Percentiles rank a stretch among this genome's conserved stretches.
Conservation (phyloP, 306 rosid genomes). For the Dalbergia cochinchinensis region DNA sequence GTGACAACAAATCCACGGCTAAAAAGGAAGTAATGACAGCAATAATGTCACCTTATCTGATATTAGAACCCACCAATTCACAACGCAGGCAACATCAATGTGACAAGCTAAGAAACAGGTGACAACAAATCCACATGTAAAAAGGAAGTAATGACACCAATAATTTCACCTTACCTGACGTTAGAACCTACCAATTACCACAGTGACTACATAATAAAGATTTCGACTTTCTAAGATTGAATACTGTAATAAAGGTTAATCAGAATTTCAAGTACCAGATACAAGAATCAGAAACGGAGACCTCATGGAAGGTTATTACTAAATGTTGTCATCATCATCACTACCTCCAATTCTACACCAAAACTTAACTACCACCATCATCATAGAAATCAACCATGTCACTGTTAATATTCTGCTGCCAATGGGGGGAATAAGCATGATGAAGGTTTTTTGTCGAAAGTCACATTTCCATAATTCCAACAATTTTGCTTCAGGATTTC, state of each 20-base stretch:
- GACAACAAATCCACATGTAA: slow-evolving; percentile 41
- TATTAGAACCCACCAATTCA: slow-evolving; percentile 30
- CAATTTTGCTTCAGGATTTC: slow-evolving; percentile 29
- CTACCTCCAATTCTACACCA: slow-evolving; percentile 1
- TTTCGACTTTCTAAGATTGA: slow-evolving; percentile 28
- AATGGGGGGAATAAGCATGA: slow-evolving; percentile 18
- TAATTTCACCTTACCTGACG: slow-evolving; percentile 29
- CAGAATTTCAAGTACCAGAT: slow-evolving; percentile 16
- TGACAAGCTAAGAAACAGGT: slow-evolving; percentile 39
- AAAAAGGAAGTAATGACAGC: slow-evolving; percentile 10
- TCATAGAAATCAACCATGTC: slow-evolving; percentile 24
- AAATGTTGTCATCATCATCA: neutral
- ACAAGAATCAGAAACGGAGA: slow-evolving; percentile 17
- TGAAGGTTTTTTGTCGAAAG: neutral
- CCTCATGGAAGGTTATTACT: neutral
- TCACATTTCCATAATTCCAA: slow-evolving; percentile 25
- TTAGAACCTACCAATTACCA: slow-evolving; percentile 12
- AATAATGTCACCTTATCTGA: slow-evolving; percentile 31
- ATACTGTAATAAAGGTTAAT: slow-evolving; percentile 14
- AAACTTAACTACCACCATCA: slow-evolving; percentile 29
- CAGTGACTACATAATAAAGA: neutral
- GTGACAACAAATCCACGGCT: slow-evolving; percentile 46
- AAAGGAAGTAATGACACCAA: slow-evolving; percentile 10
- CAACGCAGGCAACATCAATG: slow-evolving; percentile 6
- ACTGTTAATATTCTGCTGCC: slow-evolving; percentile 27